Evolutionary conservation across 1,284 basidiomycete genomes (phyloP), one percentile per base, ranked within the genome.

Genomic region (Psilocybe mexicana): DNA sequence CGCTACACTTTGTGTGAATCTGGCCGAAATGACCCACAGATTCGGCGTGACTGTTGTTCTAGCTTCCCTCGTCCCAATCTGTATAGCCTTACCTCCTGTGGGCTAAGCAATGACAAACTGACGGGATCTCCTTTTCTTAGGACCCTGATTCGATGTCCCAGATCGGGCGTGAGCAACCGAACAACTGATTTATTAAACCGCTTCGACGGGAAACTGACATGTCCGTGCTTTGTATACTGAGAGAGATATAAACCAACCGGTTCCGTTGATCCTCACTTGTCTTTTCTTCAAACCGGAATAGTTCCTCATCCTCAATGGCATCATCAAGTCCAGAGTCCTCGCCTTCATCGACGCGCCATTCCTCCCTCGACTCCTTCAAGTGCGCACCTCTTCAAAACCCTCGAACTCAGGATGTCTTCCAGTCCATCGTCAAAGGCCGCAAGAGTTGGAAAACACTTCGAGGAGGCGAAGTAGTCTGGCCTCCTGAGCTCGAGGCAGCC

Each of bases 361-460:
- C 71, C 3, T 47, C 58, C 35, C 45, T 64, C 23, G 65, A 65
- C 25, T 56, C 57, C 23, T 65, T 70, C 57, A 64, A 70, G 36
- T 60, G 57, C 25, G 62, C 67, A n/a, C 47, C 70, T 26, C 57
- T 72, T 7, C 65, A 66, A 24, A 72, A 70, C 57, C 61, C 69
- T 44, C 66, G 68, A 23, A 78, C 78, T 2, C 74, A 75, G 25
- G 81, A 84, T 57, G 83, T 86, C 58, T 79, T 86, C 69, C 79
- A 84, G 67, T 82, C 83, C 58, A 84, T 90, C 61, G 81, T 87
- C 65, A 84, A 79, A 60, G 81, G 82, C 50, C 79, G 87, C 59
- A 88, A 88, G 72, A 86, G 80, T 66, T 89, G 87, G 86, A 90
- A 89, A 72, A 88, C 86, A 0, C 72, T 85, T 58, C 82, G 82